Conservation (phyloP, 2,329 filamentous ascomycete species). For the Fusarium robinianum region DNA sequence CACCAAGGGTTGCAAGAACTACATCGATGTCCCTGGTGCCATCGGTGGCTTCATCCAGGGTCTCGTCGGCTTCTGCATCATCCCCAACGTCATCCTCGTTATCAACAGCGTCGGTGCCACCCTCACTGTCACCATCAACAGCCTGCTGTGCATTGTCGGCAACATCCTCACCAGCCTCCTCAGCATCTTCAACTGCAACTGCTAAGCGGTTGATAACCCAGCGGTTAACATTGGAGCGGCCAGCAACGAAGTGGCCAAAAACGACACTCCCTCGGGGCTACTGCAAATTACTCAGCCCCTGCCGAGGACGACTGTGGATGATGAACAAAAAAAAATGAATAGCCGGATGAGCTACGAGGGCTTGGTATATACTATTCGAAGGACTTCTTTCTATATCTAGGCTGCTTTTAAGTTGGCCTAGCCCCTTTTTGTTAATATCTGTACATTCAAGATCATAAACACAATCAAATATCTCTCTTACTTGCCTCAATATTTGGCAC, state of each 20-base stretch:
- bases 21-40: conserved; percentile 40
- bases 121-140: conserved; percentile 35
- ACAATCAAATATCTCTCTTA: background rate
- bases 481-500: background rate
- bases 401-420: conserved; percentile 1
- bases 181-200: conserved; percentile 42
- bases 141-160: conserved; percentile 43
- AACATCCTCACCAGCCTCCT: conserved; percentile 38
- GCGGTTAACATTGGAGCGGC: no score
- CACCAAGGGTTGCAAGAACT: conserved; percentile 46
- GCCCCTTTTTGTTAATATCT: conserved; percentile 14
- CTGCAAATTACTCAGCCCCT: no score
- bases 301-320: no score
- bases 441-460: conserved; percentile 8
- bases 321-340: conserved; percentile 7
- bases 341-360: conserved; percentile 12
- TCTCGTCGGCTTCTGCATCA: conserved; percentile 41
- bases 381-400: conserved; percentile 10
- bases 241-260: no score
- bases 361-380: conserved; percentile 15
- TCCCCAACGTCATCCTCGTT: conserved; percentile 39
- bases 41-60: conserved; percentile 39
- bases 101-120: conserved; percentile 34
- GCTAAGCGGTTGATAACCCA: conserved; percentile 36
- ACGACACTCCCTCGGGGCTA: no score